Percentiles rank a stretch among this genome's conserved stretches.
These are phyloP conservation scores for Tillandsia fasciculata DNA, from an alignment of 176 grass and related monocot species.

Conservation along the genomic window DNA sequence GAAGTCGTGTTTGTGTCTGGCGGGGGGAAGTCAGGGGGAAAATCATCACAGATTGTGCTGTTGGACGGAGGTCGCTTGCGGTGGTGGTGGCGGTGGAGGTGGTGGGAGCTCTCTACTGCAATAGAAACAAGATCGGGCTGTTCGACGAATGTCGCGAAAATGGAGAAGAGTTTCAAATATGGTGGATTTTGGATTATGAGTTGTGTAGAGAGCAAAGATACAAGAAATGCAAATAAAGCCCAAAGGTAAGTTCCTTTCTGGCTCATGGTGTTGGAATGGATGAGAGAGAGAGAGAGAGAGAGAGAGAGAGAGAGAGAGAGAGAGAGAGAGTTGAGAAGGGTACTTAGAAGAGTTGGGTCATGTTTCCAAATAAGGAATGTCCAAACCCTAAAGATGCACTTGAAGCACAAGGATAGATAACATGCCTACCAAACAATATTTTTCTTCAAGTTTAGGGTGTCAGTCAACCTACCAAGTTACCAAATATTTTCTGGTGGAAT, in stretches of 20 bases:
- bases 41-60: constrained; percentile 48
- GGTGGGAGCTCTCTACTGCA: not conserved
- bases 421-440: constrained; percentile 73
- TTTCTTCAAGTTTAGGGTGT: constrained; percentile 56
- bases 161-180: constrained; percentile 2
- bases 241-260: constrained; percentile 8
- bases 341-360: constrained; percentile 8
- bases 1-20: constrained; percentile 22
- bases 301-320: too few relatives aligned
- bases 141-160: constrained; percentile 14
- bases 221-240: constrained; percentile 26
- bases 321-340: not conserved
- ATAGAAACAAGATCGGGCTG: not conserved
- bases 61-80: not conserved
- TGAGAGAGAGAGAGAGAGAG: not conserved
- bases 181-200: constrained; percentile 7
- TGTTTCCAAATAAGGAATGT: not conserved
- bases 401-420: constrained; percentile 44
- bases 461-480: constrained; percentile 27
- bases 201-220: constrained; percentile 24
- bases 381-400: constrained; percentile 4
- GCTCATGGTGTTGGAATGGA: constrained; percentile 19
- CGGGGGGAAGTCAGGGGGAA: constrained; percentile 50
- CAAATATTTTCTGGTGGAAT: constrained; percentile 10
- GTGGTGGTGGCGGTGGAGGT: not conserved